phyloP scores from a whole-genome alignment of 1,284 basidiomycete species.

The Moesziomyces antarcticus region DNA sequence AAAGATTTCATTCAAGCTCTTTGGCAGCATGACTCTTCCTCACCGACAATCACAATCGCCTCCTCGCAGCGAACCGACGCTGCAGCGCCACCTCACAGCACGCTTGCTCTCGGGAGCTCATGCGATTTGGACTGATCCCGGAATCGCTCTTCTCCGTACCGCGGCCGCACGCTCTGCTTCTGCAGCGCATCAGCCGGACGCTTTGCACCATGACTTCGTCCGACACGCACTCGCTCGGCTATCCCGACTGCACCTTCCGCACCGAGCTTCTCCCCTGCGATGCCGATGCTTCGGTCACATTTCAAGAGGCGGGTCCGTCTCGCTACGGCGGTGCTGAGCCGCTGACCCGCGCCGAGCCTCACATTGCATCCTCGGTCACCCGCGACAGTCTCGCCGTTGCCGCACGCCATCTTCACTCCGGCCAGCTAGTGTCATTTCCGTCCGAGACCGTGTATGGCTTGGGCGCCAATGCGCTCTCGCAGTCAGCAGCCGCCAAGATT shows the following conservation, averaged over 20 bases:
- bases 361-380: conserved; percentile 42
- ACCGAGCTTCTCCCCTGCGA: conserved; percentile 41
- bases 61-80: too few relatives aligned
- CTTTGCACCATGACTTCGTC: conserved; percentile 12
- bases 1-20: too few relatives aligned
- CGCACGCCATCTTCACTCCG: conserved; percentile 52
- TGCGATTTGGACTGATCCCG: conserved; percentile 8
- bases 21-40: too few relatives aligned
- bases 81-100: too few relatives aligned
- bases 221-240: conserved; percentile 15
- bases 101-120: conserved; percentile 1
- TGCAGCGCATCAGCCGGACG: not conserved
- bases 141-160: conserved; percentile 3
- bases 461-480: conserved; percentile 81
- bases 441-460: conserved; percentile 99
- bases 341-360: conserved; percentile 8
- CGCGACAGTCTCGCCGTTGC: conserved; percentile 54
- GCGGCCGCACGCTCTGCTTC: not conserved
- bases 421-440: conserved; percentile 81
- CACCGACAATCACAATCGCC: too few relatives aligned
- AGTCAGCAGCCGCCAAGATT: conserved; percentile 76
- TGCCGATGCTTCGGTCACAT: conserved; percentile 11
- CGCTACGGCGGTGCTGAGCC: conserved; percentile 24
- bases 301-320: conserved; percentile 33
- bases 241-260: conserved; percentile 43